Evolutionary conservation across 306 rosid genomes (phyloP).

Genomic region (Cyamopsis tetragonoloba): DNA sequence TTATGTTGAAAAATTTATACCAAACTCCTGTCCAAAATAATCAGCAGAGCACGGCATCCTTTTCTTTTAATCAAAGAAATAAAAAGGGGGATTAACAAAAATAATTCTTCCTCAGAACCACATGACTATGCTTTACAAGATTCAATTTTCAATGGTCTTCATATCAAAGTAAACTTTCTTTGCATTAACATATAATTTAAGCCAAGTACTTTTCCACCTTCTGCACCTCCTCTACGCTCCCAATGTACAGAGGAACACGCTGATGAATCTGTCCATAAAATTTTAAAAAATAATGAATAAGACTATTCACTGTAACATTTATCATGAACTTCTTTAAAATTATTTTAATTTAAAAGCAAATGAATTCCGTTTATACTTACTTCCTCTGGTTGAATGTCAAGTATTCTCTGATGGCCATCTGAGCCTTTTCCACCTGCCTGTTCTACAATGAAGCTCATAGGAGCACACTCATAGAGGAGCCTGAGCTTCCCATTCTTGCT

Average conservation of each 20-base stretch:
- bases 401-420: conserved; percentile 80
- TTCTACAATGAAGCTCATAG: conserved; percentile 96
- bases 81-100: not conserved
- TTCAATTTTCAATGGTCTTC: conserved; percentile 23
- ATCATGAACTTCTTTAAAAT: not conserved
- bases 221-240: conserved; percentile 87
- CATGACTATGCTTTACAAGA: conserved; percentile 11
- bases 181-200: conserved; percentile 32
- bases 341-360: not conserved
- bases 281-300: not conserved
- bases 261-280: conserved; percentile 74
- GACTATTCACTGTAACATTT: not conserved
- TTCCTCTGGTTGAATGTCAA: conserved; percentile 79
- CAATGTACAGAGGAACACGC: conserved; percentile 89
- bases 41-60: not conserved
- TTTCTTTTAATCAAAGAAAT: conserved; percentile 6
- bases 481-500: conserved; percentile 98
- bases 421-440: conserved; percentile 99
- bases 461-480: conserved; percentile 93
- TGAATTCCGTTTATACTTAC: conserved; percentile 36
- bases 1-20: not conserved
- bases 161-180: conserved; percentile 19
- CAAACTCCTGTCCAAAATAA: not conserved
- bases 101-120: conserved; percentile 15
- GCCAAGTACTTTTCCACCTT: conserved; percentile 86